Base-by-base conservation (phyloP, 2,329 filamentous ascomycete genomes). In the Phaeomoniella chlamydospora region DNA sequence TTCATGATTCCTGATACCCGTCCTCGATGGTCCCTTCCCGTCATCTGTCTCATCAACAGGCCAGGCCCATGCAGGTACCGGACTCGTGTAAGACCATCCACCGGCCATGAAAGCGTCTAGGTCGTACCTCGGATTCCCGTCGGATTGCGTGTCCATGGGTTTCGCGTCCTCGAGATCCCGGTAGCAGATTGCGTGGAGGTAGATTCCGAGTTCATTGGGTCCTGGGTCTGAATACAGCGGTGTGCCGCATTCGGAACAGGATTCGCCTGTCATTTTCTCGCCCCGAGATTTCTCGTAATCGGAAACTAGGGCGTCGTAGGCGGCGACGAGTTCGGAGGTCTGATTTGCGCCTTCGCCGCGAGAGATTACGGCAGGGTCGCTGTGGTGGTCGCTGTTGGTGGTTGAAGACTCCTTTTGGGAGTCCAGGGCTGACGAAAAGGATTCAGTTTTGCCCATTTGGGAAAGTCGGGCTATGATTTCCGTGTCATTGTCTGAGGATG, bases 201-300 rank as follows among this genome's bases (percentile, higher is more conserved):
- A 98, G 29, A 98, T 80, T 1, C 83, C 84, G 33, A 98, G 67
- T 62, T 98, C 90, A 49, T 96, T 87, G 30, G 68, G 61, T 1
- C 87, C 87, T 0, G 90, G 90, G 52, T 98, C 90, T 12, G 83
- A 92, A 58, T 96, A 98, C 31, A 98, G 65, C 15, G 84, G 81
- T 14, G 90, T 94, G 39, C 80, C 71, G 56, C 90, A 98, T 19
- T 86, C 57, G 4, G 78, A 68, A 55, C 90, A 98, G 12, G 74
- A 61, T 49, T 86, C 67, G 10, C 90, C 90, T 1, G 87, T 92
- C 70, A 96, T 80, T 55, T 84, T 87, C 65, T 98, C 90, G 1
- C 87, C 88, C 49, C 88, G 87, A 49, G 78, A 75, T 59, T 87
- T 85, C 52, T 94, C 76, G 56, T 96, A 96, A 37, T 80, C 70